Base-by-base conservation (phyloP, 345 rosid genomes). In the Gossypium turneri region DNA sequence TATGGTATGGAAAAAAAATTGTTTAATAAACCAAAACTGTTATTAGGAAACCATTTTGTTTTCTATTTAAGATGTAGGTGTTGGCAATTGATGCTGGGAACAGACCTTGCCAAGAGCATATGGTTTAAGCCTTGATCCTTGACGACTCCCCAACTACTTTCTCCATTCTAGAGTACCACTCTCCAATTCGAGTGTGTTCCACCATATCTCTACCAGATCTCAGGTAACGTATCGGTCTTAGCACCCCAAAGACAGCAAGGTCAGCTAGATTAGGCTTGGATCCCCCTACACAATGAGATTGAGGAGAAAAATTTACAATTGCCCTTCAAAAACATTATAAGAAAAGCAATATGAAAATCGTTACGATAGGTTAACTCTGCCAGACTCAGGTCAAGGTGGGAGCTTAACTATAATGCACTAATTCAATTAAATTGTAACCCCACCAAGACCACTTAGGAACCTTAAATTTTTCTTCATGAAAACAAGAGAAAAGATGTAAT, bases 101-200 rank as follows among this genome's bases (percentile, higher is more conserved):
- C 58, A 25, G 9, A 41, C 2, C 15, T 75, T 12, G 65, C n/a
- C 0, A 0, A n/a, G n/a, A 55, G 52, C 55, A 43, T 10, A 20
- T 55, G 29, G 58, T 47, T 55, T 69, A 80, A 50, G 76, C 76
- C 57, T 81, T 84, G 38, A 86, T 74, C 82, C 90, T 85, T 0
- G 85, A 64, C 62, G 89, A 75, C 55, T 82, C 85, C 47, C 92
- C 94, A 0, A 88, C 92, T 4, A 70, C 77, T 9, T 24, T 63
- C 79, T 88, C 92, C 94, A 90, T 90, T 73, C 90, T 83, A 2
- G 86, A 38, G 82, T 87, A 90, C 94, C 94, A 87, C 13, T 87
- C 88, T 1, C 90, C 90, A 7, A 90, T 90, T 41, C 82, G 84
- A 15, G 94, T 88, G 73, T 88, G 83, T 79, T 87, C 90, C 83